Evolutionary conservation across 2,329 filamentous ascomycete species (phyloP).

Genomic region (Trichoderma sp.): DNA sequence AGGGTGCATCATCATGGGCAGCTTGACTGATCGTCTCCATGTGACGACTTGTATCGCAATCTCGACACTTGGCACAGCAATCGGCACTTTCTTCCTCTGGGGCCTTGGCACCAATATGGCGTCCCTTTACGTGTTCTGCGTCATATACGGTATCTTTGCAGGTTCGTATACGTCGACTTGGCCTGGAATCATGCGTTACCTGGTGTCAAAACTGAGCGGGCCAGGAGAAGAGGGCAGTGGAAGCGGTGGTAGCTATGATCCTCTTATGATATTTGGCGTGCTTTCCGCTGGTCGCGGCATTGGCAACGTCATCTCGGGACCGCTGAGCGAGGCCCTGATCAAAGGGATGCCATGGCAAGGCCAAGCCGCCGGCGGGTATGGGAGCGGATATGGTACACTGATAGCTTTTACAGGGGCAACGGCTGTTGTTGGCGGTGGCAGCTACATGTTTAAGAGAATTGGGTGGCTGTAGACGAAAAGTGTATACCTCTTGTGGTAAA

Average conservation of each 20-base stretch:
- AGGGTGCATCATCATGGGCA: constrained; percentile 62
- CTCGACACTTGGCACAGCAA: constrained; percentile 58
- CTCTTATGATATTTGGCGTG: constrained; percentile 61
- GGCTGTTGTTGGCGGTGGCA: constrained; percentile 38
- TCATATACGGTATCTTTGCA: constrained; percentile 67
- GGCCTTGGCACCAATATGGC: constrained; percentile 58
- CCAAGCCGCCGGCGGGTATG: constrained; percentile 40
- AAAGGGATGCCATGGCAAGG: constrained; percentile 49
- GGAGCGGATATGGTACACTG: constrained; percentile 41
- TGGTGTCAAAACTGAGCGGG: constrained; percentile 31
- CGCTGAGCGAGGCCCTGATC: constrained; percentile 58
- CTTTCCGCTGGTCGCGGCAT: constrained; percentile 63
- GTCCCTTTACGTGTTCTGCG: constrained; percentile 62
- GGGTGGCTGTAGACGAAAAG: constrained; percentile 39
- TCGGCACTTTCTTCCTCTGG: constrained; percentile 65
- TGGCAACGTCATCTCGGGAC: constrained; percentile 62
- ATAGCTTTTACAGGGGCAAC: constrained; percentile 43
- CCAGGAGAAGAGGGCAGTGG: background rate
- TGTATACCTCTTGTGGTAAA: background rate
- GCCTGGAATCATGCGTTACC: constrained; percentile 58
- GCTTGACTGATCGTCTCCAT: constrained; percentile 57
- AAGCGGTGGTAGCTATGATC: constrained; percentile 41
- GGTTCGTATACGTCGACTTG: constrained; percentile 66
- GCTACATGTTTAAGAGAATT: constrained; percentile 39
- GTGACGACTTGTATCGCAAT: constrained; percentile 59